Conservation (phyloP, 139 green algal genomes). For the Chlorella sp. region DNA sequence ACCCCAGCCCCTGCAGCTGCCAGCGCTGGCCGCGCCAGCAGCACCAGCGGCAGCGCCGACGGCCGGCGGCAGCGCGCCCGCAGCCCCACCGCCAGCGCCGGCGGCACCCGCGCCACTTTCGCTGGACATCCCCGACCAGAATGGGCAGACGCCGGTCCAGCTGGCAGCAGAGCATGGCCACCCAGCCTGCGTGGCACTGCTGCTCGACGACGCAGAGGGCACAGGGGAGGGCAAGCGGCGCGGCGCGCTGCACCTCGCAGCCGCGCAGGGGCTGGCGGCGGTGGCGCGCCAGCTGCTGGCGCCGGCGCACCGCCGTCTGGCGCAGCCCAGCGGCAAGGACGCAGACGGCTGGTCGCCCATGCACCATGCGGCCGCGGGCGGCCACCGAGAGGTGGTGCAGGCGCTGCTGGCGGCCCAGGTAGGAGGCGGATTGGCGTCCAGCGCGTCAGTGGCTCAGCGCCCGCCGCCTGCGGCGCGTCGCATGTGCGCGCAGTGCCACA, state of each 20-base stretch:
- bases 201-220: constrained; percentile 29
- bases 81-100: too few relatives aligned
- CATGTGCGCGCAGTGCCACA: too few relatives aligned
- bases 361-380: constrained; percentile 42
- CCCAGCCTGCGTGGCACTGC: constrained; percentile 36
- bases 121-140: constrained; percentile 21
- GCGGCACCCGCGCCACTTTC: not conserved
- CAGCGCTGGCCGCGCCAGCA: not conserved
- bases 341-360: constrained; percentile 55
- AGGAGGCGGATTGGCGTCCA: too few relatives aligned
- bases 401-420: constrained; percentile 30
- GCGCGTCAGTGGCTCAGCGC: too few relatives aligned
- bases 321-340: constrained; percentile 37
- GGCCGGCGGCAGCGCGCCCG: not conserved
- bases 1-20: not conserved
- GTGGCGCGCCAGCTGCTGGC: constrained; percentile 33
- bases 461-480: too few relatives aligned
- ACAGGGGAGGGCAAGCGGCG: constrained; percentile 34
- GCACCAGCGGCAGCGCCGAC: too few relatives aligned
- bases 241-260: constrained; percentile 44
- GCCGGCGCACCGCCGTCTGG: not conserved
- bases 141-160: constrained; percentile 38
- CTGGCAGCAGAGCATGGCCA: constrained; percentile 34
- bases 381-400: constrained; percentile 35
- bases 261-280: constrained; percentile 19